Conservation (phyloP, 371 early-diverging fungal genomes). For the Dichotomocladium elegans region DNA sequence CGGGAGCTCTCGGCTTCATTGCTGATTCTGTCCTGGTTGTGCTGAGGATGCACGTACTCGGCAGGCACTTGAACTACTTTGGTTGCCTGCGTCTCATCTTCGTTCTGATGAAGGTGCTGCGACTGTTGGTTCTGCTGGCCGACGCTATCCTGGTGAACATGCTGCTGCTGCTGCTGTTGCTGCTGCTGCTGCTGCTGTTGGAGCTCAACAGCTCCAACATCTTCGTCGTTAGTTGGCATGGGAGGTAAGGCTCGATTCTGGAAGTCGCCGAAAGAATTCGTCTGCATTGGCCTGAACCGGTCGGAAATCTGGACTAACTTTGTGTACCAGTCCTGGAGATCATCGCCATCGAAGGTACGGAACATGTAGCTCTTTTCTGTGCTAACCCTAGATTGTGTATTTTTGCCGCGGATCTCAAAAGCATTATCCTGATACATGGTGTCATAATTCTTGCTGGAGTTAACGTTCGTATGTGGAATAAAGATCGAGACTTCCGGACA, state of each 20-base stretch:
- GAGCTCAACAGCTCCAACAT: not conserved
- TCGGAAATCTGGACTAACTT: constrained; percentile 10
- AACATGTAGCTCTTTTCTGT: constrained; percentile 17
- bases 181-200: not conserved
- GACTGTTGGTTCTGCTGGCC: not conserved
- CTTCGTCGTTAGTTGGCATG: constrained; percentile 1
- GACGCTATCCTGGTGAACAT: not conserved
- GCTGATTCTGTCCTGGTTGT: no score
- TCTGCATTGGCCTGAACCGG: constrained; percentile 12
- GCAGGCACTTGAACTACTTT: constrained; percentile 5
- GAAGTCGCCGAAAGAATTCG: not conserved
- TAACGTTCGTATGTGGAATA: constrained; percentile 25
- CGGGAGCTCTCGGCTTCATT: not conserved
- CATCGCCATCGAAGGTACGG: constrained; percentile 10
- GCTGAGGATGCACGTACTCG: not conserved
- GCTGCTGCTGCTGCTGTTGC: not conserved
- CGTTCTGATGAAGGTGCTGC: not conserved
- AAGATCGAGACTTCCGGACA: constrained; percentile 29
- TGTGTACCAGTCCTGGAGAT: constrained; percentile 20
- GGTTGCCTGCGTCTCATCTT: not conserved
- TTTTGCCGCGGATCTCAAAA: constrained; percentile 25
- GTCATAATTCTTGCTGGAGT: constrained; percentile 5
- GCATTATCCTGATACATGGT: constrained; percentile 10
- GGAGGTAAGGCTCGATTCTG: constrained; percentile 3
- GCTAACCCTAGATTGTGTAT: constrained; percentile 17